Percentiles rank a stretch among this genome's conserved stretches.
These are phyloP conservation scores for Rhynchospora tenuis DNA, from an alignment of 176 grass and related monocot genomes.

Conservation along the genomic window DNA sequence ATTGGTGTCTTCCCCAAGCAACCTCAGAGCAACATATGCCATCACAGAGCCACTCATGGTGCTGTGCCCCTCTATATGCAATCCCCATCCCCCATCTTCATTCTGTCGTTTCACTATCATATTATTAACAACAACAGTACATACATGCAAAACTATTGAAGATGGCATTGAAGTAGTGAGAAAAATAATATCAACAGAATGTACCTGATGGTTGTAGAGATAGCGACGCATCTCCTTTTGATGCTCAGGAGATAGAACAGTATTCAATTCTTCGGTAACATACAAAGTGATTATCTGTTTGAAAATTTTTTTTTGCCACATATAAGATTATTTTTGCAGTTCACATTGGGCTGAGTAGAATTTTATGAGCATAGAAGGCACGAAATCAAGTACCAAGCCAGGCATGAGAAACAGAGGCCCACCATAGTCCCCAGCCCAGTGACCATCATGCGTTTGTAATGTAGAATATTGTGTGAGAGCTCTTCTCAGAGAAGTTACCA, in stretches of 20 bases:
- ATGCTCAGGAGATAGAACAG: slow-evolving; percentile 22
- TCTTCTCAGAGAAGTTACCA: slow-evolving; percentile 22
- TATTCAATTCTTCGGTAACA: slow-evolving; percentile 23
- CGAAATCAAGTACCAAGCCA: slow-evolving; percentile 15
- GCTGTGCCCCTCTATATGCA: slow-evolving; percentile 82
- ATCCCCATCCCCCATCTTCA: slow-evolving; percentile 85
- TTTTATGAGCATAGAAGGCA: background rate
- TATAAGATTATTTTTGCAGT: no score
- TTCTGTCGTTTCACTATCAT: slow-evolving; percentile 50
- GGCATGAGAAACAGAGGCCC: slow-evolving; percentile 63
- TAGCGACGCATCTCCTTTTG: slow-evolving; percentile 25
- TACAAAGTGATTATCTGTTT: slow-evolving; percentile 25
- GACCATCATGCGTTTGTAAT: slow-evolving; percentile 37
- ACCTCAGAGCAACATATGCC: slow-evolving; percentile 77
- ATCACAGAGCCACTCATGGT: slow-evolving; percentile 87
- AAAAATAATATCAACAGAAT: background rate
- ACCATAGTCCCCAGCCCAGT: slow-evolving; percentile 52
- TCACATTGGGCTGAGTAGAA: no score
- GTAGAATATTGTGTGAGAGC: slow-evolving; percentile 33
- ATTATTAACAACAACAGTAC: background rate
- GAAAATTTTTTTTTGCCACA: background rate
- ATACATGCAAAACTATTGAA: background rate
- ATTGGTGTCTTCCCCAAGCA: slow-evolving; percentile 70
- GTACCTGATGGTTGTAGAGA: slow-evolving; percentile 33
- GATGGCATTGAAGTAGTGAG: background rate